Conservation (phyloP, 805 yeast genomes). For the Schwanniomyces occidentalis region DNA sequence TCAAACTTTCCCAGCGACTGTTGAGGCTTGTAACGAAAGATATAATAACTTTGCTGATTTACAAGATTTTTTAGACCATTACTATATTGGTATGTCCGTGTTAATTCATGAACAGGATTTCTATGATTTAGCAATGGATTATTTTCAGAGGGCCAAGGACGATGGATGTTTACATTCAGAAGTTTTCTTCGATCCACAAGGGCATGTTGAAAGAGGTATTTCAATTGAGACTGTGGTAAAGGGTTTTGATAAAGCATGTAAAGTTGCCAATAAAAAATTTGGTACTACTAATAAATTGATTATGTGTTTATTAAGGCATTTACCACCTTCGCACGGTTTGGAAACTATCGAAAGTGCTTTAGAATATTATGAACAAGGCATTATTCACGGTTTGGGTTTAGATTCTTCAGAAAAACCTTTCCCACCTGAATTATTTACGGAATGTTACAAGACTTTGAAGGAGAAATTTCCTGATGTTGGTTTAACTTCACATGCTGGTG, state of each 20-base stretch:
- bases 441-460: constrained; percentile 56
- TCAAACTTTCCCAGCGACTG: constrained; percentile 56
- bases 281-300: constrained; percentile 71
- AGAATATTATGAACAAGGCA: constrained; percentile 53
- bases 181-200: constrained; percentile 83
- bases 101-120: constrained; percentile 69
- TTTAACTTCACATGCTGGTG: constrained; percentile 87
- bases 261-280: constrained; percentile 56
- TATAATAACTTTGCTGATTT: constrained; percentile 64
- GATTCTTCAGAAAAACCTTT: constrained; percentile 79
- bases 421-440: constrained; percentile 69
- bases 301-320: constrained; percentile 81
- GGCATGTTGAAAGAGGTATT: constrained; percentile 70
- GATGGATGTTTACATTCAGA: constrained; percentile 73
- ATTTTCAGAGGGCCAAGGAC: constrained; percentile 55
- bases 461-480: constrained; percentile 52
- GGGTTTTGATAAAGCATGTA: constrained; percentile 70
- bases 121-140: constrained; percentile 73
- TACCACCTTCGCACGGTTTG: constrained; percentile 60
- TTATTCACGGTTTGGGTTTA: constrained; percentile 75
- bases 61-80: constrained; percentile 76
- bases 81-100: constrained; percentile 82
- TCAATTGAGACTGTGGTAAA: constrained; percentile 56
- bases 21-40: constrained; percentile 56
- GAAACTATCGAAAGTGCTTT: constrained; percentile 55